A percentile compares a stretch with the other conserved stretches of the same genome.
Evolutionary conservation across 306 rosid species (phyloP).

Genomic region (Cicer judaicum): DNA sequence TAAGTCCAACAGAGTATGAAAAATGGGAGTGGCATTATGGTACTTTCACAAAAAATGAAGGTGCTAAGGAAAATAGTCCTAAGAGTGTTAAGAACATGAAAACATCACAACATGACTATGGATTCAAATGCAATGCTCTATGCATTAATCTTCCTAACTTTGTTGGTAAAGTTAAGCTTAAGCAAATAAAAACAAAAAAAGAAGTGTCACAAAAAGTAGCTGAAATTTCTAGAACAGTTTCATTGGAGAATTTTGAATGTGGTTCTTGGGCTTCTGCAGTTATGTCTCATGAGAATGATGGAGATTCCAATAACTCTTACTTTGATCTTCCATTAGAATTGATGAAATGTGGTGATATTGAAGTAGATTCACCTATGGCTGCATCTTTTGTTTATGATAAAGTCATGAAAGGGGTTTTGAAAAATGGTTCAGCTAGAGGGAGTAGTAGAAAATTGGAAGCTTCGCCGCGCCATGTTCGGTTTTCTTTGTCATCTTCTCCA

Average conservation of each 20-base stretch:
- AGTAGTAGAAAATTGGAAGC: constrained; percentile 60
- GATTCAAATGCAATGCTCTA: constrained; percentile 72
- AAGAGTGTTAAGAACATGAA: constrained; percentile 43
- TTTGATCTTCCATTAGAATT: constrained; percentile 85
- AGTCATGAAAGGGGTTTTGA: constrained; percentile 64
- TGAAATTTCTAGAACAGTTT: constrained; percentile 69
- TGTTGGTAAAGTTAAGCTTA: constrained; percentile 65
- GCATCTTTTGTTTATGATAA: constrained; percentile 61
- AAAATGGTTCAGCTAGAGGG: constrained; percentile 54
- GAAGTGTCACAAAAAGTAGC: constrained; percentile 42
- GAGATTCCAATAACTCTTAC: constrained; percentile 57
- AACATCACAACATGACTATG: constrained; percentile 42
- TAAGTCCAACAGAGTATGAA: constrained; percentile 45
- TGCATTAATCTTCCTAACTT: constrained; percentile 78
- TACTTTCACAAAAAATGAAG: constrained; percentile 50
- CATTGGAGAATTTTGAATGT: constrained; percentile 88
- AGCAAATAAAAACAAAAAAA: constrained; percentile 55
- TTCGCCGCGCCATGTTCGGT: constrained; percentile 67
- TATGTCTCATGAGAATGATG: constrained; percentile 49
- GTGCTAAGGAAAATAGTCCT: constrained; percentile 38
- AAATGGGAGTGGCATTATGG: constrained; percentile 34
- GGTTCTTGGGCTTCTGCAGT: constrained; percentile 94
- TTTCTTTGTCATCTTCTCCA: constrained; percentile 58
- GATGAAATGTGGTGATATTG: constrained; percentile 54
- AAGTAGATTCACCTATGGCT: constrained; percentile 58